Evolutionary conservation across 305 asterid genomes (phyloP).

Genomic region (Fraxinus floribunda): DNA sequence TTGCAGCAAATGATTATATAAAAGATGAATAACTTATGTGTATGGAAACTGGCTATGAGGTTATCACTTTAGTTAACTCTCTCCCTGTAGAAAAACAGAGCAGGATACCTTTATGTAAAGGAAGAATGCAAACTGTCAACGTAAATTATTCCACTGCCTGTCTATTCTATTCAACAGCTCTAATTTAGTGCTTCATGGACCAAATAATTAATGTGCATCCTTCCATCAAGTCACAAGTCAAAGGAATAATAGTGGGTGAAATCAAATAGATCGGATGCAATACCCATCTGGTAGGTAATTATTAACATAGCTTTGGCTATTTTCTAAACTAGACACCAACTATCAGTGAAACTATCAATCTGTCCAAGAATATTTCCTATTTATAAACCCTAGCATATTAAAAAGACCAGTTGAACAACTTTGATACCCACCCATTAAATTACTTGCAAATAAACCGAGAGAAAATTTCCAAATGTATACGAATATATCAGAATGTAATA

Average conservation of each 20-base stretch:
- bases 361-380: background rate
- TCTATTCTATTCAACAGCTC: background rate
- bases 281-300: background rate
- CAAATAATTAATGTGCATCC: background rate
- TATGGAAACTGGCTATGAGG: background rate
- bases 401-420: background rate
- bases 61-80: background rate
- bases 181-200: background rate
- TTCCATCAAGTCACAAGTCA: background rate
- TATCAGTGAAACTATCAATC: background rate
- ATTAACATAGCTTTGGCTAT: background rate
- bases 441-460: background rate
- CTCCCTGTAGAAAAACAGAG: background rate
- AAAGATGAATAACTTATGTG: slow-evolving; percentile 57
- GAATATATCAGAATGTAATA: background rate
- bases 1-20: slow-evolving; percentile 83
- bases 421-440: background rate
- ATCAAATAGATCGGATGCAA: background rate
- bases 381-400: background rate
- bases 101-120: background rate
- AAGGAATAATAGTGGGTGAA: background rate
- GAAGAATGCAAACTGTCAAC: background rate
- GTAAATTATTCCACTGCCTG: background rate
- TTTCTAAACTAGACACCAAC: background rate
- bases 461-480: background rate